phyloP scores from a whole-genome alignment of 23 red algal species.

The Chondrus crispus region DNA sequence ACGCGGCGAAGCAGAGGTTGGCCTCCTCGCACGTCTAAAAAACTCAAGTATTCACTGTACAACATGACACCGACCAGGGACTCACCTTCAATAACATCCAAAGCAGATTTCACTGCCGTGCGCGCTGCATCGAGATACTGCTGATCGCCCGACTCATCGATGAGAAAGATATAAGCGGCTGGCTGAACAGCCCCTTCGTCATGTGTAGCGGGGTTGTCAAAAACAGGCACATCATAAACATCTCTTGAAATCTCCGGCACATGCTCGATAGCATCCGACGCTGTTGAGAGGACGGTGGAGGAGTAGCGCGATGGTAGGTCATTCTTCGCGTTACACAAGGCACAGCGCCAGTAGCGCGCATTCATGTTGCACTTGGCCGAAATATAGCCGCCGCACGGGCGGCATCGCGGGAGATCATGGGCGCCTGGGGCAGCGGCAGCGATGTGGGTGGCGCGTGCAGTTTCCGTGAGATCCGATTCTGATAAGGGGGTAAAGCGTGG shows the following conservation, averaged over 20 bases:
- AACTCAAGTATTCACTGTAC: constrained; percentile 16
- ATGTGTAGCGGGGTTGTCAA: neutral
- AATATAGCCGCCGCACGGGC: constrained; percentile 24
- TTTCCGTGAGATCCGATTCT: neutral
- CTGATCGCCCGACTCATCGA: constrained; percentile 43
- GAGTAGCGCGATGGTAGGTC: constrained; percentile 25
- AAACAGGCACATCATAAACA: constrained; percentile 38
- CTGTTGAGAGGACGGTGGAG: neutral
- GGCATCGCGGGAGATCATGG: constrained; percentile 14
- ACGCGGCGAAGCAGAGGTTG: neutral
- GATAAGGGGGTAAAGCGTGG: neutral
- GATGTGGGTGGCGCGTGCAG: neutral
- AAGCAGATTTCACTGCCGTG: constrained; percentile 14
- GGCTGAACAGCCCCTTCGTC: neutral
- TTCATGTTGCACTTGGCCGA: constrained; percentile 21
- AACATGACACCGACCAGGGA: constrained; percentile 29
- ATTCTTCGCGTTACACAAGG: constrained; percentile 12
- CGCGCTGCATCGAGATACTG: constrained; percentile 29
- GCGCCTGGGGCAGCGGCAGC: constrained; percentile 19
- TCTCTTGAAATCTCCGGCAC: constrained; percentile 48
- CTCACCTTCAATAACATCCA: constrained; percentile 20
- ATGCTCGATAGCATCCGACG: constrained; percentile 7
- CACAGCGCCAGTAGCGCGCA: constrained; percentile 34
- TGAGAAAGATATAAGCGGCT: constrained; percentile 42
- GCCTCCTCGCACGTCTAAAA: constrained; percentile 29